Evolutionary conservation across 495 filamentous ascomycete genomes (phyloP).

Genomic region (Aspergillus heteromorphus): DNA sequence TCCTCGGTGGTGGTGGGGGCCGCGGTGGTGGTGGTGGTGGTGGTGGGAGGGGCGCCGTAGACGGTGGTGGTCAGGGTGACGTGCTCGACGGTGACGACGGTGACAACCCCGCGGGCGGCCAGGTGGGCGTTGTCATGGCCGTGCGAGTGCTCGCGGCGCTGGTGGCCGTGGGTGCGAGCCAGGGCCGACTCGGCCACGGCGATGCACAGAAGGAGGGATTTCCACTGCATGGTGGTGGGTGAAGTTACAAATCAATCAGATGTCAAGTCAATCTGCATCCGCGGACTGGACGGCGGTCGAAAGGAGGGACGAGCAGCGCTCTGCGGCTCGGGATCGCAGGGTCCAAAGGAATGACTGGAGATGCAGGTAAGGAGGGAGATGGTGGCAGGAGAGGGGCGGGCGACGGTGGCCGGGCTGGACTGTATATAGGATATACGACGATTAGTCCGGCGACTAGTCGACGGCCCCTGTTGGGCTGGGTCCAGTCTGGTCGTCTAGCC

Average conservation of each 20-base stretch:
- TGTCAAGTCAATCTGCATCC: slow-evolving; percentile 5
- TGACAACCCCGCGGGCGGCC: slow-evolving; percentile 9
- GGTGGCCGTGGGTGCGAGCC: slow-evolving; percentile 21
- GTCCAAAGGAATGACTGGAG: slow-evolving; percentile 3
- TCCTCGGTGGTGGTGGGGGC: slow-evolving; percentile 9
- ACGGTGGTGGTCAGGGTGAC: slow-evolving; percentile 26
- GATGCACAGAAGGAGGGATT: slow-evolving; percentile 19
- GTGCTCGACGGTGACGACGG: slow-evolving; percentile 16
- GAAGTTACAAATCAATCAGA: not conserved
- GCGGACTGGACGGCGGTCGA: not conserved
- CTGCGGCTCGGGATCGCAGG: not conserved
- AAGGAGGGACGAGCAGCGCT: not conserved
- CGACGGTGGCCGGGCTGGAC: not conserved
- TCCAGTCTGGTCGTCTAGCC: not conserved
- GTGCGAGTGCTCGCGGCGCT: slow-evolving; percentile 17
- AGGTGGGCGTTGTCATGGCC: slow-evolving; percentile 9
- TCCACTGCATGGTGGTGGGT: slow-evolving; percentile 25
- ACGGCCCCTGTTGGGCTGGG: not conserved
- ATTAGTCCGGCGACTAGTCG: not conserved
- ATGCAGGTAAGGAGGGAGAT: not conserved
- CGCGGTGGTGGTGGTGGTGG: slow-evolving; percentile 7
- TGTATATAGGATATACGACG: slow-evolving; percentile 1
- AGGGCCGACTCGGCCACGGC: slow-evolving; percentile 18
- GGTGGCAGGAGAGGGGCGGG: not conserved
- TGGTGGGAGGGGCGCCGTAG: slow-evolving; percentile 1